These are phyloP conservation scores for Pseudonectria foliicola DNA, from an alignment of 2,329 filamentous ascomycete species.

Conservation along the genomic window DNA sequence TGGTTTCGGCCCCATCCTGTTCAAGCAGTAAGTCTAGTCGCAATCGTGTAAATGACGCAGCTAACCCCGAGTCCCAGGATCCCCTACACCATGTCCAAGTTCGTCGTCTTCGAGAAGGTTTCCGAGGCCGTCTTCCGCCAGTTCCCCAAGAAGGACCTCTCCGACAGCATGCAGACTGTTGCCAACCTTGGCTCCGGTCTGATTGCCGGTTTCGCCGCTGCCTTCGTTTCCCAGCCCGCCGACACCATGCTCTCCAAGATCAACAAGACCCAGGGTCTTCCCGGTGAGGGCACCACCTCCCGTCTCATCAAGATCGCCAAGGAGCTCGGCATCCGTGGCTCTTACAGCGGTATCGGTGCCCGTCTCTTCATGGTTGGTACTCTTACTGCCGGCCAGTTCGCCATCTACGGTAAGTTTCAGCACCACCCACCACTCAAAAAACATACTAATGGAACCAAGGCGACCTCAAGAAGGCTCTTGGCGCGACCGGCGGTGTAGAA, in stretches of 20 bases:
- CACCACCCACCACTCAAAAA: background rate
- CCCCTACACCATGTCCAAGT: slow-evolving; percentile 92
- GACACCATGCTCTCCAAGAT: slow-evolving; percentile 94
- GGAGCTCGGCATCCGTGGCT: slow-evolving; percentile 75
- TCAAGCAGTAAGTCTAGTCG: slow-evolving; percentile 38
- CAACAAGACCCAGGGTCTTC: slow-evolving; percentile 87
- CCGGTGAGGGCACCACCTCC: slow-evolving; percentile 74
- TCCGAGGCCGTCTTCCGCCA: slow-evolving; percentile 62
- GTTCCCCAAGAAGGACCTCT: slow-evolving; percentile 65
- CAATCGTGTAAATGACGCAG: background rate
- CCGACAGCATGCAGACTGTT: slow-evolving; percentile 63
- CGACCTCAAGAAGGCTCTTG: slow-evolving; percentile 60
- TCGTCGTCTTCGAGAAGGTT: slow-evolving; percentile 89
- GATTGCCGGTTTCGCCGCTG: slow-evolving; percentile 68
- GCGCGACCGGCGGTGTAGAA: slow-evolving; percentile 70
- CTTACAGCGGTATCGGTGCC: slow-evolving; percentile 74
- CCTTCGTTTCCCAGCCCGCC: slow-evolving; percentile 80
- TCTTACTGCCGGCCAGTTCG: slow-evolving; percentile 74
- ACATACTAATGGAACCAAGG: slow-evolving; percentile 4
- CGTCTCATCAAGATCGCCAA: slow-evolving; percentile 82
- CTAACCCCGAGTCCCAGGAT: slow-evolving; percentile 46
- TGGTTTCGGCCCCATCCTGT: slow-evolving; percentile 80
- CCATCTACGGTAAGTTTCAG: slow-evolving; percentile 66
- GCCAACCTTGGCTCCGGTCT: slow-evolving; percentile 63
- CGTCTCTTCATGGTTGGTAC: slow-evolving; percentile 59